Base-by-base conservation (phyloP, 768 basidiomycete genomes). In the Cystofilobasidium bisporidii region DNA sequence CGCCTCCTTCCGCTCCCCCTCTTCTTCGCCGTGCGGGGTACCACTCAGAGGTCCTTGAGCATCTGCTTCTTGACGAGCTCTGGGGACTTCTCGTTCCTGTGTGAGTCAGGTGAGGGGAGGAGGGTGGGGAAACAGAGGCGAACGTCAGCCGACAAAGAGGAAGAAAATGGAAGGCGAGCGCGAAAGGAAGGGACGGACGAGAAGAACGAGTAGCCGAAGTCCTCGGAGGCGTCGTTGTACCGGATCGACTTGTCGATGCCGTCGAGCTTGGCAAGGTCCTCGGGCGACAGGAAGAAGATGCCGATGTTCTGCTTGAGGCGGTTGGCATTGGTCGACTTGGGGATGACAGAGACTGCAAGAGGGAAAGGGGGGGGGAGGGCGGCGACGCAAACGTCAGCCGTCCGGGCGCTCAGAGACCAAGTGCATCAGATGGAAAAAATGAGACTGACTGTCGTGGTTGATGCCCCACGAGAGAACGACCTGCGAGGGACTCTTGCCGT, bases 61-160 rank as follows among this genome's bases (percentile, higher is more conserved):
- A 56, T 65, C 64, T 65, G 57, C 64, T 65, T 65, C 64, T 59
- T 65, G 57, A 65, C 64, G 22, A 47, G 38, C 32, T 59, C 64
- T 3, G 41, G 32, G 14, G 45, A 18, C 64, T 65, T 65, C 57
- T 60, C 57, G 57, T 48, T 14, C 4, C 36, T 58, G 26, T n/a
- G n/a, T n/a, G n/a, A n/a, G n/a, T n/a, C n/a, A n/a, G n/a, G n/a
- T n/a, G n/a, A n/a, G n/a, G n/a, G n/a, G n/a, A n/a, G n/a, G n/a
- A n/a, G n/a, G n/a, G n/a, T n/a, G n/a, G n/a, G n/a, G n/a, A n/a
- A n/a, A n/a, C n/a, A n/a, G n/a, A n/a, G n/a, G n/a, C n/a, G n/a
- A n/a, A n/a, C n/a, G n/a, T n/a, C n/a, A n/a, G n/a, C n/a, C n/a
- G n/a, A n/a, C n/a, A n/a, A n/a, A n/a, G n/a, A n/a, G n/a, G n/a